Evolutionary conservation across 2,329 filamentous ascomycete genomes (phyloP).

Genomic region (Clonostachys chloroleuca): DNA sequence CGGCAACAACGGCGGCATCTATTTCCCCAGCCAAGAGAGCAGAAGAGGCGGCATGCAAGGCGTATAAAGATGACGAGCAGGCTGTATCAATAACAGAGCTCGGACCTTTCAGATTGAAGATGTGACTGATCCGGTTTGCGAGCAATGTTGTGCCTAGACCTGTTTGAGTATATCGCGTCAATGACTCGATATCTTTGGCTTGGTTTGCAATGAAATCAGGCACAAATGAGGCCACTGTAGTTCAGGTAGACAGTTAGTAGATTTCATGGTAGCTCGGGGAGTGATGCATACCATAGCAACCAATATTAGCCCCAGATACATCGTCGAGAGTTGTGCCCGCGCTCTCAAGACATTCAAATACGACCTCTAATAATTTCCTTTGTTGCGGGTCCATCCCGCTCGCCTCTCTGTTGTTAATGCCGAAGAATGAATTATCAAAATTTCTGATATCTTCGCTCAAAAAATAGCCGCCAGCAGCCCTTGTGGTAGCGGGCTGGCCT

Average conservation of each 20-base stretch:
- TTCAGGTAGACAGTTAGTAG: no score
- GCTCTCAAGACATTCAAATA: slow-evolving; percentile 11
- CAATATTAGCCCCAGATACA: slow-evolving; percentile 1
- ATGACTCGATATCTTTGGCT: background rate
- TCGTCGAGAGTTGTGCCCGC: slow-evolving; percentile 6
- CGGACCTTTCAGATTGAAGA: slow-evolving; percentile 5
- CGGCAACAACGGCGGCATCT: slow-evolving; percentile 21
- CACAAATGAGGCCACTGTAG: background rate
- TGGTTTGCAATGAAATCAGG: slow-evolving; percentile 1
- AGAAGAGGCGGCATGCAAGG: slow-evolving; percentile 32
- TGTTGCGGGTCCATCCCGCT: slow-evolving; percentile 7
- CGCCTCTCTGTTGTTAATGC: slow-evolving; percentile 2
- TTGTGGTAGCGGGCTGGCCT: background rate
- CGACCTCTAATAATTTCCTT: slow-evolving; percentile 10
- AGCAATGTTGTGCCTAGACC: slow-evolving; percentile 1
- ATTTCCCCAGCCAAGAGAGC: slow-evolving; percentile 21
- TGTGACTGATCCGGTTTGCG: slow-evolving; percentile 6
- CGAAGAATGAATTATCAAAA: slow-evolving; percentile 6
- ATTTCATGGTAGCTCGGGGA: no score
- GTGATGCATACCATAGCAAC: background rate
- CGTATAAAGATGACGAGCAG: slow-evolving; percentile 36
- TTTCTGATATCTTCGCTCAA: slow-evolving; percentile 2
- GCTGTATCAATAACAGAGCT: slow-evolving; percentile 35
- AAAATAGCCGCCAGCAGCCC: slow-evolving; percentile 1
- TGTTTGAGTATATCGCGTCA: background rate